Conservation (phyloP, 2,329 filamentous ascomycete species). For the Pyricularia grisea region DNA sequence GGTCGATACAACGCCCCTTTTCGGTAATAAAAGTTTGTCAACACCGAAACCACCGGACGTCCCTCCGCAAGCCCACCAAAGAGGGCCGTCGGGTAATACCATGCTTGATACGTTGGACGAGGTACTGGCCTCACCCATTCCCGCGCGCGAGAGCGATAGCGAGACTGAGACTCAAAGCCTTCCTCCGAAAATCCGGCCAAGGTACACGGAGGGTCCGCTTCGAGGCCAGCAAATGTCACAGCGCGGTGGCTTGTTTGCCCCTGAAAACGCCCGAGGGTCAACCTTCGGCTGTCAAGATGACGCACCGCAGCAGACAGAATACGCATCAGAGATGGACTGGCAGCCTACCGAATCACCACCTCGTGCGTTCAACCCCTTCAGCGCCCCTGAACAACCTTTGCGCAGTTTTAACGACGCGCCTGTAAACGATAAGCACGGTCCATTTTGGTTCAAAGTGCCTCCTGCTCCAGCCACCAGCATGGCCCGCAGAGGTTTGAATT, state of each 20-base stretch:
- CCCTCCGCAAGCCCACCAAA: not conserved
- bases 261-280: not conserved
- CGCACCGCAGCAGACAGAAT: constrained; percentile 14
- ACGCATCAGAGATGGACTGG: constrained; percentile 65
- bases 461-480: constrained; percentile 56
- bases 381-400: constrained; percentile 27
- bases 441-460: constrained; percentile 64
- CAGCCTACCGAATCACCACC: constrained; percentile 49
- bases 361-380: constrained; percentile 41
- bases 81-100: not conserved
- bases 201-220: not conserved
- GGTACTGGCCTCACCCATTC: constrained; percentile 18
- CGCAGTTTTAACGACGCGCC: constrained; percentile 36
- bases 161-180: not conserved
- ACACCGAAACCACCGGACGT: not conserved
- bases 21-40: constrained; percentile 17
- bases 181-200: not conserved
- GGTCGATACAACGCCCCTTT: constrained; percentile 49
- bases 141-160: not conserved
- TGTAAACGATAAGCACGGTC: constrained; percentile 31
- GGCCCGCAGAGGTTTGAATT: constrained; percentile 52
- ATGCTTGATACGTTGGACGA: constrained; percentile 39
- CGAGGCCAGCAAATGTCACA: not conserved
- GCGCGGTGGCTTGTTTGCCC: not conserved
- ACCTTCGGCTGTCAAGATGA: not conserved